These are phyloP conservation scores for Luffa aegyptiaca DNA, from an alignment of 306 rosid species.

Conservation along the genomic window DNA sequence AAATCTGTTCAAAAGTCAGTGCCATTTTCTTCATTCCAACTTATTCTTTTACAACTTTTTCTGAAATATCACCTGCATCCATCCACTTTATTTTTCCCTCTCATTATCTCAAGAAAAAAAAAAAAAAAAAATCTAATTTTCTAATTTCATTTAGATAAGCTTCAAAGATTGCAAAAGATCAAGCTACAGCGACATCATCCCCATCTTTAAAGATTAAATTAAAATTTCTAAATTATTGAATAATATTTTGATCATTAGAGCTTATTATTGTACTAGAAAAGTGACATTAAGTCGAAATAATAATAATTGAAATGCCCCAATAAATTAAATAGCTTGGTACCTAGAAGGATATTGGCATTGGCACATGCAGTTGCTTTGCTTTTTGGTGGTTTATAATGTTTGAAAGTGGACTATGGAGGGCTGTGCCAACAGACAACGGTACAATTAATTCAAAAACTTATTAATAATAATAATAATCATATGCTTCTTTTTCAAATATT, in stretches of 20 bases:
- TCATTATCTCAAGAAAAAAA: too few species aligned
- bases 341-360: neutral
- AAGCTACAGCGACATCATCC: too few species aligned
- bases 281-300: neutral
- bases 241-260: neutral
- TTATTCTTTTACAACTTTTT: neutral
- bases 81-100: neutral
- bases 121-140: too few species aligned
- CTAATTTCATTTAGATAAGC: neutral
- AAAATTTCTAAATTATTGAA: neutral
- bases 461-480: neutral
- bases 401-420: neutral
- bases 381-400: neutral
- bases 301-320: neutral
- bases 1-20: neutral
- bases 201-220: too few species aligned
- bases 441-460: neutral
- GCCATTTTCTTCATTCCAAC: neutral
- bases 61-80: neutral
- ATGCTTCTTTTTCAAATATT: neutral
- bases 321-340: neutral
- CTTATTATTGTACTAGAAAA: neutral
- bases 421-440: constrained; percentile 4
- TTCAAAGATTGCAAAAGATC: too few species aligned
- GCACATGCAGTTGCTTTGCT: constrained; percentile 4